These are phyloP conservation scores for Bryum argenteum DNA, from an alignment of 225 moss, liverwort and hornwort species.

Conservation along the genomic window DNA sequence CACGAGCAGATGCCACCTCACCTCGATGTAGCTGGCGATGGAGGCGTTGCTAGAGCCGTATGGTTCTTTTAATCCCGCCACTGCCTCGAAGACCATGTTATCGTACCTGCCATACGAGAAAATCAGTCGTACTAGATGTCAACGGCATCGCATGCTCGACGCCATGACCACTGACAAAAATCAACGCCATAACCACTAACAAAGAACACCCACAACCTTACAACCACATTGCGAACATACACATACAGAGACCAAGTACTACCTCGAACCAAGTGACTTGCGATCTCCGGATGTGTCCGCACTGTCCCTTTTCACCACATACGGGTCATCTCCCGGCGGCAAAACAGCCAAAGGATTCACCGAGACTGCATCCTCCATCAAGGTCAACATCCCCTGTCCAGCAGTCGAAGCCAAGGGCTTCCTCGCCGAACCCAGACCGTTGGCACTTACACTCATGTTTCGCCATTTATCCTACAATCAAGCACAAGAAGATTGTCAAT, in stretches of 20 bases:
- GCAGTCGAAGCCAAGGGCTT: conserved; percentile 68
- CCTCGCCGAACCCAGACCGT: conserved; percentile 81
- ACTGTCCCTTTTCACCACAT: conserved; percentile 67
- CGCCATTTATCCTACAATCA: conserved; percentile 96
- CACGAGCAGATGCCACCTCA: conserved; percentile 39
- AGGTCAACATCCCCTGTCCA: conserved; percentile 79
- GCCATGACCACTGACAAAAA: neutral
- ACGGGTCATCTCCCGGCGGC: conserved; percentile 52
- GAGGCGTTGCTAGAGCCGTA: conserved; percentile 91
- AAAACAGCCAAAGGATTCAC: conserved; percentile 57
- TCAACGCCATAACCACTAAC: conserved; percentile 2
- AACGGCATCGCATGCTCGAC: conserved; percentile 10
- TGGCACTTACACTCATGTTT: conserved; percentile 99
- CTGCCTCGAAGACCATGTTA: conserved; percentile 78
- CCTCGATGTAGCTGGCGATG: conserved; percentile 94
- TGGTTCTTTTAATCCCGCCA: conserved; percentile 75
- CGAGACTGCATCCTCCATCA: conserved; percentile 94
- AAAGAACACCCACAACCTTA: conserved; percentile 14
- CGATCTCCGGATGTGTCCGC: conserved; percentile 76
- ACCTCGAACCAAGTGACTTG: conserved; percentile 96
- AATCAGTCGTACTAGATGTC: conserved; percentile 31
- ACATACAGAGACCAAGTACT: conserved; percentile 27
- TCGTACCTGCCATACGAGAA: conserved; percentile 68
- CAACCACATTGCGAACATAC: conserved; percentile 7
- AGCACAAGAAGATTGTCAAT: conserved; percentile 35